Evolutionary conservation across 345 rosid species (phyloP).

Genomic region (Salix koriyanagi): DNA sequence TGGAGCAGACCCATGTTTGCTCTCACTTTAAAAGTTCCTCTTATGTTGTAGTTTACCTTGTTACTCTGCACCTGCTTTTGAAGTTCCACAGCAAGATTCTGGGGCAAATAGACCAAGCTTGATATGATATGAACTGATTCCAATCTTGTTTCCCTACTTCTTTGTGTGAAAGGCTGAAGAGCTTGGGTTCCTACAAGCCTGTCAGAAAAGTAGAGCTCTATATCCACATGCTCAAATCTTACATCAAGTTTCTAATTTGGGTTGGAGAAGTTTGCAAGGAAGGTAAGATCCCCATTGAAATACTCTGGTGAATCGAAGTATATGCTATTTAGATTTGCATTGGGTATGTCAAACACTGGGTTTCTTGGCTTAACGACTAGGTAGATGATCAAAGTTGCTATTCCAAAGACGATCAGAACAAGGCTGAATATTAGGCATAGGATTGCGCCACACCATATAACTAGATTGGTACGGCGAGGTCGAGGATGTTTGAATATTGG

Average conservation of each 20-base stretch:
- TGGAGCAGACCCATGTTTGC: slow-evolving; percentile 64
- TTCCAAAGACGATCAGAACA: slow-evolving; percentile 65
- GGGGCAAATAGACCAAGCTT: slow-evolving; percentile 73
- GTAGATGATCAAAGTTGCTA: slow-evolving; percentile 68
- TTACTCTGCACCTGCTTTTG: slow-evolving; percentile 64
- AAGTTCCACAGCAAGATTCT: slow-evolving; percentile 48
- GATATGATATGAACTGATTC: slow-evolving; percentile 61
- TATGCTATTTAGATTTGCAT: slow-evolving; percentile 63
- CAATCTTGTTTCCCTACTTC: slow-evolving; percentile 48
- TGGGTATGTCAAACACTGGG: slow-evolving; percentile 68
- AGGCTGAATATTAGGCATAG: slow-evolving; percentile 74
- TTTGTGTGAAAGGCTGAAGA: slow-evolving; percentile 60
- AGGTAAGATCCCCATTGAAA: slow-evolving; percentile 70
- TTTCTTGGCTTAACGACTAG: slow-evolving; percentile 55
- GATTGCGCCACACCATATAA: slow-evolving; percentile 73
- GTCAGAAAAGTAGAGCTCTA: slow-evolving; percentile 67
- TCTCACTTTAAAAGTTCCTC: slow-evolving; percentile 64
- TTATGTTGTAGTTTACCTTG: slow-evolving; percentile 51
- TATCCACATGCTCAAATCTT: slow-evolving; percentile 49
- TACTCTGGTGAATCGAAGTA: slow-evolving; percentile 75
- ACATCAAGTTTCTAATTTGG: slow-evolving; percentile 64
- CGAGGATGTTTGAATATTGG: slow-evolving; percentile 38
- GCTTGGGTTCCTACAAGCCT: slow-evolving; percentile 51
- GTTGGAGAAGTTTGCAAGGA: slow-evolving; percentile 69
- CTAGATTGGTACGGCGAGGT: slow-evolving; percentile 46